Evolutionary conservation across 345 rosid species (phyloP).

Genomic region (Pistacia integerrima): DNA sequence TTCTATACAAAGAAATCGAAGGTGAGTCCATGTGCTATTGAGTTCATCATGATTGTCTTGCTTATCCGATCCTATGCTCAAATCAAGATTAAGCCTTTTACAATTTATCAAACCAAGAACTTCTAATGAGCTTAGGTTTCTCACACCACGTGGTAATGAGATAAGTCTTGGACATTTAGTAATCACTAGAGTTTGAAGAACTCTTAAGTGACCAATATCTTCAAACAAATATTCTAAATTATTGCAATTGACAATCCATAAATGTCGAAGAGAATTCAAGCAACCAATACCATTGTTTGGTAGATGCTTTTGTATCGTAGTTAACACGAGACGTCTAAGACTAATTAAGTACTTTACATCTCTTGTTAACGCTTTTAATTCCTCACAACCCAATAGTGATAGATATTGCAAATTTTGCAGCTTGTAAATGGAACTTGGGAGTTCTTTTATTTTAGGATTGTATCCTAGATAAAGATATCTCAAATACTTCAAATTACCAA

Average conservation of each 20-base stretch:
- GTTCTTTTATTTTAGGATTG: slow-evolving; percentile 3
- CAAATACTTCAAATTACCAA: slow-evolving; percentile 27
- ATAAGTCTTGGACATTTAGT: slow-evolving; percentile 13
- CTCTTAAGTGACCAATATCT: background rate
- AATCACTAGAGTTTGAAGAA: background rate
- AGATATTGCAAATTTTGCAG: slow-evolving; percentile 30
- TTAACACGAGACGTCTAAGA: slow-evolving; percentile 24
- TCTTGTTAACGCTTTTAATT: slow-evolving; percentile 25
- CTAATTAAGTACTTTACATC: slow-evolving; percentile 22
- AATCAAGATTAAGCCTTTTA: slow-evolving; percentile 16
- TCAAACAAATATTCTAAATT: slow-evolving; percentile 23
- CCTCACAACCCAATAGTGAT: slow-evolving; percentile 5
- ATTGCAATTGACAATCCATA: slow-evolving; percentile 14
- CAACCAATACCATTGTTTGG: slow-evolving; percentile 22
- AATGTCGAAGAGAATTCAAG: slow-evolving; percentile 20
- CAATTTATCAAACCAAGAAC: slow-evolving; percentile 22
- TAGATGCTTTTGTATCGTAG: slow-evolving; percentile 23
- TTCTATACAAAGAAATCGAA: background rate
- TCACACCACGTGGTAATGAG: slow-evolving; percentile 23
- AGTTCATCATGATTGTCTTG: background rate
- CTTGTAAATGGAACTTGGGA: slow-evolving; percentile 28
- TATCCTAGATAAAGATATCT: slow-evolving; percentile 24
- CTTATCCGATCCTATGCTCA: background rate
- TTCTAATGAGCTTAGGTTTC: slow-evolving; percentile 20
- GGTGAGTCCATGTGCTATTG: background rate